Base-by-base conservation (phyloP, 2,329 filamentous ascomycete genomes). In the Podosphaera xanthii region DNA sequence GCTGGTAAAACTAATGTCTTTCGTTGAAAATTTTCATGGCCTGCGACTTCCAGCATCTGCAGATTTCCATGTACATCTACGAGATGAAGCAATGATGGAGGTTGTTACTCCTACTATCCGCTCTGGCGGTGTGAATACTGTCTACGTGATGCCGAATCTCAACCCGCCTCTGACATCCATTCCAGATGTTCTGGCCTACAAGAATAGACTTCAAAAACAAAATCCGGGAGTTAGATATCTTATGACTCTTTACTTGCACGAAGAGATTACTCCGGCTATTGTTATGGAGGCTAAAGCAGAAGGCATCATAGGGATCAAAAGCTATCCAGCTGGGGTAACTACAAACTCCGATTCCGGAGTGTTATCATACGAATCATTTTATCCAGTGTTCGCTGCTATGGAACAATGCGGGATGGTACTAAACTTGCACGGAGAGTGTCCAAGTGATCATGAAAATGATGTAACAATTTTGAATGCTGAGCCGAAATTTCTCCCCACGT, bases 401-500 rank as follows among this genome's bases (percentile, higher is more conserved):
- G 85, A 95, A 69, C 74, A 82, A 61, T 80, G 89, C 64, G 82
- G 83, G 64, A 75, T 95, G 69, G 78, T 94, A n/a, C 77, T 94
- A 49, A 96, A 96, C 72, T 75, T 97, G n/a, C 90, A 97, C 70
- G 91, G 90, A 64, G 91, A 96, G 72, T 80, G 84, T n/a, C 83
- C 73, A 5, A 44, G 40, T 35, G 68, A 70, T 58, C 66, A 67
- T 10, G 65, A 63, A 2, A 67, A 69, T 55, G 69, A 72, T 49
- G 73, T 78, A 61, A 80, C 77, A 0, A 76, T 80, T 36, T 72
- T 87, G 63, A 86, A 84, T 65, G 84, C 83, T 30, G 86, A 90
- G 70, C 77, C 81, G 62, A 76, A 75, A 2, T 97, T 97, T 72
- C 75, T 97, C 7, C 90, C 90, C 0, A 91, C 84, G 0, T 75